A percentile compares a stretch with the other conserved stretches of the same genome.
Conservation (phyloP, 495 filamentous ascomycete genomes). For the Daldinia grandis region DNA sequence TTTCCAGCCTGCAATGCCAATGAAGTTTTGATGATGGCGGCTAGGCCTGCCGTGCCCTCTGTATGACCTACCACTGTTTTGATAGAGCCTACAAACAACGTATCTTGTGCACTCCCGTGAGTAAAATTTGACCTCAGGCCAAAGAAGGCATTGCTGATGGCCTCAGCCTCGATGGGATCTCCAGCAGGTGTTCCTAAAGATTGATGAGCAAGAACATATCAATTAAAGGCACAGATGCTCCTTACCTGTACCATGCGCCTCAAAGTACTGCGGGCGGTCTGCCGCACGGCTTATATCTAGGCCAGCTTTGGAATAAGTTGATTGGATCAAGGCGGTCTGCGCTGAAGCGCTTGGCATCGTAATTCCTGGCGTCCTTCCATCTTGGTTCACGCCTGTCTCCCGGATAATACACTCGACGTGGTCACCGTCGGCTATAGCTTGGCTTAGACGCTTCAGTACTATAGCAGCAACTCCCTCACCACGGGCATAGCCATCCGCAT, state of each 20-base stretch:
- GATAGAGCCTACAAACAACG: conserved; percentile 49
- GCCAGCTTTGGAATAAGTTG: conserved; percentile 50
- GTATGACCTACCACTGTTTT: conserved; percentile 57
- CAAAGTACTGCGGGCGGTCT: conserved; percentile 28
- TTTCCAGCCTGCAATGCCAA: conserved; percentile 3
- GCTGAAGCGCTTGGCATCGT: conserved; percentile 55
- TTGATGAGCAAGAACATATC: not conserved
- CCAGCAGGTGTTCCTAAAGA: conserved; percentile 45
- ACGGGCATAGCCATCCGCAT: conserved; percentile 64
- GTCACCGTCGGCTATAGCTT: conserved; percentile 53
- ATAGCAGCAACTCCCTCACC: conserved; percentile 63
- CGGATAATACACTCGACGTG: conserved; percentile 63
- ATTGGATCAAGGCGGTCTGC: conserved; percentile 55
- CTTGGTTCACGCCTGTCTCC: conserved; percentile 57
- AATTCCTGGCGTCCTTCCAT: conserved; percentile 56
- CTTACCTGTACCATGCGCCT: conserved; percentile 39
- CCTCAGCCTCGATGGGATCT: conserved; percentile 61
- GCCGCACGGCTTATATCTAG: conserved; percentile 24
- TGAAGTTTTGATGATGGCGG: conserved; percentile 59
- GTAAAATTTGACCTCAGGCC: not conserved
- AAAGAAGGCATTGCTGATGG: conserved; percentile 46
- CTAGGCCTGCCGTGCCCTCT: conserved; percentile 48
- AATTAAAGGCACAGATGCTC: not conserved
- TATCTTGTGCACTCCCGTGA: not conserved
- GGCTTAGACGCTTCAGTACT: conserved; percentile 58